Evolutionary conservation across 495 filamentous ascomycete genomes (phyloP).

Genomic region (Penicillium goetzii): DNA sequence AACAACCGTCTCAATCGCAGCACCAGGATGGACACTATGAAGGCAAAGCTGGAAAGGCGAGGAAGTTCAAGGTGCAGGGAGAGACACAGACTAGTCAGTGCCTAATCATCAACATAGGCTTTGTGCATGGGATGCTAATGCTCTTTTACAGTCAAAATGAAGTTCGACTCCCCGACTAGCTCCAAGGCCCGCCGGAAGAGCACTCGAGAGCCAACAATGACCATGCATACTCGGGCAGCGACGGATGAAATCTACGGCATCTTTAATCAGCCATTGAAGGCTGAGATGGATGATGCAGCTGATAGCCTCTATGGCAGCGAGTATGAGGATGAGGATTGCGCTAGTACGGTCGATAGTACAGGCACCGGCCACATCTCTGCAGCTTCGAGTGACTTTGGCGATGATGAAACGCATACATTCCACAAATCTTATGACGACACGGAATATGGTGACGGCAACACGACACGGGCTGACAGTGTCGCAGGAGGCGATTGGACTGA

Average conservation of each 20-base stretch:
- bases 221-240: slow-evolving; percentile 89
- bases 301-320: slow-evolving; percentile 57
- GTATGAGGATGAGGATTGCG: slow-evolving; percentile 75
- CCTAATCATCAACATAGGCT: neutral
- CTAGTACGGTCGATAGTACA: slow-evolving; percentile 82
- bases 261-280: slow-evolving; percentile 87
- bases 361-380: slow-evolving; percentile 68
- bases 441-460: slow-evolving; percentile 50
- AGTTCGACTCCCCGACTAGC: slow-evolving; percentile 81
- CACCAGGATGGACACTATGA: slow-evolving; percentile 44
- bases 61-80: slow-evolving; percentile 73
- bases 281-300: slow-evolving; percentile 44
- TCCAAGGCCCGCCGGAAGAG: slow-evolving; percentile 77
- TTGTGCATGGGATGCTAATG: slow-evolving; percentile 26
- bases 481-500: slow-evolving; percentile 79
- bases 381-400: slow-evolving; percentile 66
- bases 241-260: slow-evolving; percentile 97
- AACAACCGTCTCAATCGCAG: slow-evolving; percentile 21
- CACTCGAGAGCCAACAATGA: slow-evolving; percentile 88
- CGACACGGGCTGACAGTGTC: slow-evolving; percentile 58
- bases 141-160: slow-evolving; percentile 73
- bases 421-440: slow-evolving; percentile 47
- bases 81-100: slow-evolving; percentile 81
- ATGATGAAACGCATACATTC: slow-evolving; percentile 59
- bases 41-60: slow-evolving; percentile 45